Evolutionary conservation across 257 asterid species (phyloP), one percentile per base, ranked within the genome.

Genomic region (Leonotis leonurus): DNA sequence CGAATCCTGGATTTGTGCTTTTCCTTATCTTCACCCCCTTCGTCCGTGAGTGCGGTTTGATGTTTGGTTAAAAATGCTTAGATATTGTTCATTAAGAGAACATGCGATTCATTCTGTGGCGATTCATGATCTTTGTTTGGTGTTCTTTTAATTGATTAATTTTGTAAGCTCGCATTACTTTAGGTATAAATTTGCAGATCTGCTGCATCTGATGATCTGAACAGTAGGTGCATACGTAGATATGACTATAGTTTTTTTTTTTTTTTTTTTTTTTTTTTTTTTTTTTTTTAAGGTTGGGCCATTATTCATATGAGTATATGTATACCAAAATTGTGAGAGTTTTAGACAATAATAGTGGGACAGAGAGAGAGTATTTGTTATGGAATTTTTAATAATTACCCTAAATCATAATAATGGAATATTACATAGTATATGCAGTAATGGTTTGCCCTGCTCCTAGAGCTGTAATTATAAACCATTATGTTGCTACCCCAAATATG

Each of bases 11-110:
- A 25, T 62, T 89, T 1, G 50, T 93, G 72, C 79, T 93, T 56
- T 72, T 93, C 85, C 82, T 93, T 77, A n/a, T 84, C 69, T 74
- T 93, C 75, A 73, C 85, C 32, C 99, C 99, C 48, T 87, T 93
- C 72, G 37, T 89, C 60, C 60, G 99, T 93, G 79, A 80, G 97
- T 53, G 5, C 41, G 22, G 1, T n/a, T 62, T 49, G 0, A 36
- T 9, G 0, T 7, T 45, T 41, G 39, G 6, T 29, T 18, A 0
- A 33, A 33, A 5, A 43, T 16, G 49, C 5, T 4, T 5, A 60
- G 12, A 2, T 26, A 8, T 41, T 36, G 6, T 13, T 63, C 44
- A 9, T 40, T 50, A 0, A 7, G 59, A 14, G 27, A 22, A 26
- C 32, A n/a, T 20, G 8, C 14, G 32, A 17, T 65, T 32, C 53